Evolutionary conservation across 1,284 basidiomycete genomes (phyloP).

Genomic region (Rhodotorula sp.): DNA sequence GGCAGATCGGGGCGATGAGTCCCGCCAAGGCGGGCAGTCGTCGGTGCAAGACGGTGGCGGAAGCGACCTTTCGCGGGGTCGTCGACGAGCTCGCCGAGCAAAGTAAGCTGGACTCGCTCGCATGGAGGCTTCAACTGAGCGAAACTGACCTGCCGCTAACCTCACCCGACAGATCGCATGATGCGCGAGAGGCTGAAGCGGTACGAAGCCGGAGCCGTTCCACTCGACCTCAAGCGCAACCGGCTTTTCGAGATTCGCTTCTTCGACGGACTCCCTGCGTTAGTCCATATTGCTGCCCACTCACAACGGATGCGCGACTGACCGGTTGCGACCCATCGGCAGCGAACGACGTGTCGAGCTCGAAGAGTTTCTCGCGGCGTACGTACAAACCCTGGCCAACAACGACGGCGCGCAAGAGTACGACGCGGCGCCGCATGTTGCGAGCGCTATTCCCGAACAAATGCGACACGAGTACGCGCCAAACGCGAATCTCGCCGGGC

Average conservation of each 20-base stretch:
- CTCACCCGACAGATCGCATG: conserved; percentile 14
- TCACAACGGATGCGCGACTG: not conserved
- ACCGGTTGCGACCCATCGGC: not conserved
- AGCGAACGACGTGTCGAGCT: conserved; percentile 34
- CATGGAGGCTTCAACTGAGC: not conserved
- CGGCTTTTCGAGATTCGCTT: conserved; percentile 39
- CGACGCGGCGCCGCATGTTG: no score
- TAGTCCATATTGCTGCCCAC: not conserved
- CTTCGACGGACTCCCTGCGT: conserved; percentile 30
- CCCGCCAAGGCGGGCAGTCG: not conserved
- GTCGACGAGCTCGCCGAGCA: conserved; percentile 36
- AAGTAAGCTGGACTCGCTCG: conserved; percentile 15
- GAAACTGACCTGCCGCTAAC: not conserved
- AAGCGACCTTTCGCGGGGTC: conserved; percentile 27
- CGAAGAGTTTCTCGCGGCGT: conserved; percentile 25
- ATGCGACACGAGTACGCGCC: not conserved
- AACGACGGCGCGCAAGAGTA: not conserved
- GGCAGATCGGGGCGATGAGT: not conserved
- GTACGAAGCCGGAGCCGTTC: conserved; percentile 30
- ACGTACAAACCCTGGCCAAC: conserved; percentile 22
- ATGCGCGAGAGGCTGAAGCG: conserved; percentile 29
- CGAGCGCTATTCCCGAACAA: not conserved
- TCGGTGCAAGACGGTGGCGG: conserved; percentile 3
- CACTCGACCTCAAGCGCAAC: conserved; percentile 29
- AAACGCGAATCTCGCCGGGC: conserved; percentile 13